Evolutionary conservation across 495 filamentous ascomycete genomes (phyloP), one percentile per base, ranked within the genome.

Genomic region (Melanomma pulvis-pyrius): DNA sequence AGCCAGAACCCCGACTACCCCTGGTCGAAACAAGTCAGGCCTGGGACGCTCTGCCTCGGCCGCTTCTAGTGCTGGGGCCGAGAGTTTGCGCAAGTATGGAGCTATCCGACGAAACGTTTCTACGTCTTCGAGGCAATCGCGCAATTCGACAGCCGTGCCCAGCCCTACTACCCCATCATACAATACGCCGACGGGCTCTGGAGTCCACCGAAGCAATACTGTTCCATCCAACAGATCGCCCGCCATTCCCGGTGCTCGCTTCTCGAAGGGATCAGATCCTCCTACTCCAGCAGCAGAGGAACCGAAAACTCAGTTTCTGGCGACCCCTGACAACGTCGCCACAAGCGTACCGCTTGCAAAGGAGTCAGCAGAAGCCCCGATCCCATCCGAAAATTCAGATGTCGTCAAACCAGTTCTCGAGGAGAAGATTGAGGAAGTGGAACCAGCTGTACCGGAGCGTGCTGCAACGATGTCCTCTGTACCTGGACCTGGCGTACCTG

Each of bases 201-300:
- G 92, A 8, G 82, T 98, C 39, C 88, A 90, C 64, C 83, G 94
- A 70, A 97, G 93, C 77, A 98, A 98, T 76, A 98, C 94, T 9
- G 78, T 97, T 19, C 94, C 94, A n/a, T 93, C 92, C 1, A 94
- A 96, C 74, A 91, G 87, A 79, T 92, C 93, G 0, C 91, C 93
- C 19, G 87, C 83, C 13, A 69, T 93, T 25, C 78, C 83, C 21
- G 79, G 83, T 30, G 82, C 87, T 25, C 78, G 86, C 5, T 83
- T 84, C 60, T 75, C 80, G 52, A 79, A 78, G 22, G 79, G 36
- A n/a, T 78, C 78, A 2, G 74, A 75, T 39, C 73, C 78, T 19
- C 68, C 76, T 17, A 79, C 76, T 6, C 76, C 76, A 9, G 59
- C 60, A 12, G 24, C 60, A 15, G 53, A 63, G 47, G 59, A 59